Percentiles rank a stretch among this genome's conserved stretches.
Evolutionary conservation across 2,329 filamentous ascomycete species (phyloP).

Genomic region (Trichoderma guizhouense): DNA sequence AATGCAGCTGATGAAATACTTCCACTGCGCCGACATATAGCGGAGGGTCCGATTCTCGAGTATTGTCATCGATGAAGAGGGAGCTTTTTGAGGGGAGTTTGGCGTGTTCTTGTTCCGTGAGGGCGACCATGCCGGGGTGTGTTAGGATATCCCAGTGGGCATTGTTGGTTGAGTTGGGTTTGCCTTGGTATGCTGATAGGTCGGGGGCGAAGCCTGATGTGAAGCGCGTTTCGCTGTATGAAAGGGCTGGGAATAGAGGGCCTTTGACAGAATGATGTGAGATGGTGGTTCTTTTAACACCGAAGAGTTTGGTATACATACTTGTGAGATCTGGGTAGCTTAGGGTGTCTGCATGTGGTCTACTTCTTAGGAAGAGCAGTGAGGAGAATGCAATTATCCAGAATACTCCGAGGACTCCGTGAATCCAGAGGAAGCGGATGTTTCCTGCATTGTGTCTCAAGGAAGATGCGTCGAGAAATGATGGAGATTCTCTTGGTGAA

Average conservation of each 20-base stretch:
- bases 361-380: neutral
- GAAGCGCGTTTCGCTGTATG: neutral
- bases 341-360: neutral
- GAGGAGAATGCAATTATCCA: neutral
- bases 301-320: too few species aligned
- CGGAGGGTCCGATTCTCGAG: neutral
- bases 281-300: neutral
- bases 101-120: neutral
- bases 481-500: neutral
- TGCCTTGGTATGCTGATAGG: neutral
- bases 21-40: neutral
- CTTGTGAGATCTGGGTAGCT: neutral
- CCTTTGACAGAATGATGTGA: neutral
- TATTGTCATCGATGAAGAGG: neutral
- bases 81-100: neutral
- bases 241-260: neutral
- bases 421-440: neutral
- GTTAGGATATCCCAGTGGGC: neutral
- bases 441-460: neutral
- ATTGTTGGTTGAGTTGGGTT: neutral
- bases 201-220: neutral
- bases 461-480: neutral
- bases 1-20: neutral
- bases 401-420: neutral
- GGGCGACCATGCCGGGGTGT: neutral